These are phyloP conservation scores for Aspergillus brunneoviolaceus DNA, from an alignment of 2,329 filamentous ascomycete species.

Conservation along the genomic window DNA sequence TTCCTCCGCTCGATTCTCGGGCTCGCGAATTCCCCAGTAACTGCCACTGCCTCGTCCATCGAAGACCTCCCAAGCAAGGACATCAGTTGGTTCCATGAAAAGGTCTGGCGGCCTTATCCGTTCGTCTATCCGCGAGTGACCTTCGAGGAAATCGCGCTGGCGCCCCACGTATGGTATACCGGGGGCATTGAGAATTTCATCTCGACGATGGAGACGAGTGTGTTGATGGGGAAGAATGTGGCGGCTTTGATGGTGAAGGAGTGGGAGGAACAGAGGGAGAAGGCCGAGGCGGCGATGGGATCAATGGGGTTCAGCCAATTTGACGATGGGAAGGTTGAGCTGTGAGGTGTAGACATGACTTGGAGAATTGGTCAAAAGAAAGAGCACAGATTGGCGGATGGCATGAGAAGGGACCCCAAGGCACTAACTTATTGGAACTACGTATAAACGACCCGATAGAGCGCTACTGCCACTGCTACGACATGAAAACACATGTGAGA, in stretches of 20 bases:
- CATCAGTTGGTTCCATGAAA: conserved; percentile 75
- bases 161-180: conserved; percentile 55
- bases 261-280: conserved; percentile 40
- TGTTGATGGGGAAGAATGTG: conserved; percentile 73
- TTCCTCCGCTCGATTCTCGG: conserved; percentile 54
- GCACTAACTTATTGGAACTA: too few species aligned
- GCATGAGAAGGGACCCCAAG: too few species aligned
- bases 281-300: neutral
- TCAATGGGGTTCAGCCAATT: conserved; percentile 1
- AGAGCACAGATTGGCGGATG: neutral
- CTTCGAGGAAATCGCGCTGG: conserved; percentile 77
- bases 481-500: neutral
- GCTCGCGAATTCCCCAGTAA: conserved; percentile 27
- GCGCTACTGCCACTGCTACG: neutral
- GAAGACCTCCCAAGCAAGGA: conserved; percentile 38
- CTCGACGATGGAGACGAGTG: conserved; percentile 95
- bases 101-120: conserved; percentile 82
- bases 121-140: conserved; percentile 78
- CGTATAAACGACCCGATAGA: too few species aligned
- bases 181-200: conserved; percentile 86
- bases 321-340: conserved; percentile 6
- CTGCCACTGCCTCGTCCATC: conserved; percentile 27
- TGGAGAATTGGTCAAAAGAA: too few species aligned
- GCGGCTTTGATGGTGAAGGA: conserved; percentile 57
- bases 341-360: conserved; percentile 2